Conservation (phyloP, 768 basidiomycete species). For the Phylloporus rhodoxanthus region DNA sequence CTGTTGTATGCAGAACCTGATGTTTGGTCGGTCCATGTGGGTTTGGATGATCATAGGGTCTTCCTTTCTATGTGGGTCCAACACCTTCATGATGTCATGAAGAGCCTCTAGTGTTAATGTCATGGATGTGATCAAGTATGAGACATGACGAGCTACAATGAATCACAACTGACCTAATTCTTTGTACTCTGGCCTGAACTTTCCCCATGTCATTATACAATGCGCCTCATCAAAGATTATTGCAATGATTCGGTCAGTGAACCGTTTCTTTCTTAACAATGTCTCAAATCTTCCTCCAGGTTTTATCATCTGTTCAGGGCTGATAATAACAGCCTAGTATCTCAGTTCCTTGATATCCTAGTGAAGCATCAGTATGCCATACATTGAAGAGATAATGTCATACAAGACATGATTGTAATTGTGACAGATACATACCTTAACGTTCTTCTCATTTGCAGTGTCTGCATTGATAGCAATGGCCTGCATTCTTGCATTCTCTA, state of each 20-base stretch:
- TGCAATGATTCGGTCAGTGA: neutral
- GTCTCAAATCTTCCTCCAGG: conserved; percentile 10
- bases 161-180: conserved; percentile 21
- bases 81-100: conserved; percentile 13
- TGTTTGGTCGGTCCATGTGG: neutral
- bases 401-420: too few species aligned
- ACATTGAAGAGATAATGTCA: too few species aligned
- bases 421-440: neutral
- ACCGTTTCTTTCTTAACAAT: neutral
- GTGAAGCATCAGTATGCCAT: neutral
- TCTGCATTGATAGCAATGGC: neutral
- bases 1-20: neutral
- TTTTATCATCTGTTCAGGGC: conserved; percentile 12
- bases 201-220: conserved; percentile 21
- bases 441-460: neutral
- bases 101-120: conserved; percentile 28
- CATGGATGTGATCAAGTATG: conserved; percentile 31
- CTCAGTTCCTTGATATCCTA: neutral
- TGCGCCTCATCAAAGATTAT: conserved; percentile 22
- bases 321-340: conserved; percentile 3
- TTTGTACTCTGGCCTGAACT: conserved; percentile 36
- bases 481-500: neutral
- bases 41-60: neutral
- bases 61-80: conserved; percentile 3
- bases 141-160: conserved; percentile 25